Evolutionary conservation across 2,329 filamentous ascomycete genomes (phyloP), one percentile per base, ranked within the genome.

Genomic region (Aspergillus costaricaensis): DNA sequence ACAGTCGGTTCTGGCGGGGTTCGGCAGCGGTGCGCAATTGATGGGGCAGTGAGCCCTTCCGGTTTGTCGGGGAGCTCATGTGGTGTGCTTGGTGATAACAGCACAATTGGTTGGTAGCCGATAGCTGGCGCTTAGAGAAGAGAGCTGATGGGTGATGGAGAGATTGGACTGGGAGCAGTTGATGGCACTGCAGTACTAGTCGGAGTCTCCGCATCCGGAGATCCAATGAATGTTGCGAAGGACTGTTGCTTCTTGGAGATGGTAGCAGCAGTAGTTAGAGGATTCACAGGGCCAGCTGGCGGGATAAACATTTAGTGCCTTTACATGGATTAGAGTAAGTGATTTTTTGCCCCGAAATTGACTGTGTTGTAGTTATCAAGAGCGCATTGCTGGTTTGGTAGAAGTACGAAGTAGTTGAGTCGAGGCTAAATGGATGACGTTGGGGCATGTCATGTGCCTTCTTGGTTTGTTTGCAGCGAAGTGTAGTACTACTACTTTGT

Each of bases 1-100:
- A 84, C 6, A 92, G 77, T 15, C 84, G 85, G 62, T 84, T 78
- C 60, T 90, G 86, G 59, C 92, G 86, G 44, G 89, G 90, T 71
- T 95, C 89, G 41, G 83, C 77, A 3, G 89, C 88, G 10, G 92
- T 96, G 56, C 91, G 85, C 66, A 92, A 85, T 61, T 89, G 80
- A 70, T 95, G 91, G 19, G 79, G 78, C 49, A 78, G 69, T 1
- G 73, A 77, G 54, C 74, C 70, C 63, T 76, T 75, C 43, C 68
- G 69, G 36, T 63, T 61, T 19, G 60, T 55, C 17, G 65, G 58
- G 5, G 69, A 65, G 57, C 63, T 73, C 72, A 75, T 76, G 47
- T 65, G 61, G 64, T 58, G 52, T 48, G 21, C 23, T 17, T 25
- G 49, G 2, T 36, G 32, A 15, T 36, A 14, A 12, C 32, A 36